Evolutionary conservation across 192 early-diverging fungal genomes (phyloP).

Genomic region (Gonapodya sp.): DNA sequence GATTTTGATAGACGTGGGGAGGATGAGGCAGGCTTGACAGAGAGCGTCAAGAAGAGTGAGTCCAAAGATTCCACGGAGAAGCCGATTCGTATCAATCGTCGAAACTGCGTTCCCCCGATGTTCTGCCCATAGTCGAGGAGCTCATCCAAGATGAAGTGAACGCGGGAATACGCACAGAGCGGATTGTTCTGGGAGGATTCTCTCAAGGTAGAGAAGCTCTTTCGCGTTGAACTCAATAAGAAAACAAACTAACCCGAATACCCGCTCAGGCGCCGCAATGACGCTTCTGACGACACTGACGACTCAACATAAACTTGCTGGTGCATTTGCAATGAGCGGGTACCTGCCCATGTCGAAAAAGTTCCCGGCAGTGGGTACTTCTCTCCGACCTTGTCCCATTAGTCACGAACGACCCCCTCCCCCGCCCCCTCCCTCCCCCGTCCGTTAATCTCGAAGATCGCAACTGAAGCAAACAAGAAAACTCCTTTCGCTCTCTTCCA

Average conservation of each 20-base stretch:
- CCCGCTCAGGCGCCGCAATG: constrained; percentile 51
- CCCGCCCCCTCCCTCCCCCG: neutral
- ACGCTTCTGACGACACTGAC: constrained; percentile 60
- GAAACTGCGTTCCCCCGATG: constrained; percentile 1
- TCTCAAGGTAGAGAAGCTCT: constrained; percentile 53
- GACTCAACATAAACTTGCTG: constrained; percentile 31
- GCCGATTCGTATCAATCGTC: neutral
- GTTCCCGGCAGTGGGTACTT: neutral
- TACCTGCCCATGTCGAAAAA: neutral
- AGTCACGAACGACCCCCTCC: neutral
- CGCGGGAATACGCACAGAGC: constrained; percentile 34
- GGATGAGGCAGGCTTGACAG: constrained; percentile 63
- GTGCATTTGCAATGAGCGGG: constrained; percentile 7
- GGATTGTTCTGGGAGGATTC: constrained; percentile 90
- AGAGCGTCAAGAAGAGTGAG: constrained; percentile 32
- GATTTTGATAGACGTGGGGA: constrained; percentile 37
- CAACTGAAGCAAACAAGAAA: neutral
- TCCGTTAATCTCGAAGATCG: neutral
- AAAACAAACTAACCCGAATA: too few species aligned
- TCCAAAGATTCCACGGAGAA: constrained; percentile 12
- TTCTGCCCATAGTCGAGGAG: constrained; percentile 29
- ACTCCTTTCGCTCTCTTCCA: constrained; percentile 8
- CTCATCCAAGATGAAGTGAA: constrained; percentile 68
- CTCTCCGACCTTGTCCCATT: neutral
- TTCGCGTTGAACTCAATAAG: neutral